Evolutionary conservation across 164 flowering plant species (phyloP).

Genomic region (Stephania cephalantha): DNA sequence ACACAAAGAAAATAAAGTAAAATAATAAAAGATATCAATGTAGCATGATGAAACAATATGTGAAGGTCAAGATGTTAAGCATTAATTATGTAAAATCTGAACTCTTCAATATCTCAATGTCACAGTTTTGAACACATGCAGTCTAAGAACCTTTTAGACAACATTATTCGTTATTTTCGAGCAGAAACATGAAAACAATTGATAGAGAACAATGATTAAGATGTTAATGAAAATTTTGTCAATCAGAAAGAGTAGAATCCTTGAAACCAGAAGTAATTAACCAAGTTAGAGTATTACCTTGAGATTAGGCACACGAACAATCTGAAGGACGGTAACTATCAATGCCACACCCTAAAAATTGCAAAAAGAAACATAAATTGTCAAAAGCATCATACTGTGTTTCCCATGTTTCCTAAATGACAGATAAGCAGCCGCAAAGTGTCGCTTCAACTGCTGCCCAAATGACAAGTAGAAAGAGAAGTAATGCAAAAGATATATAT

Average conservation of each 20-base stretch:
- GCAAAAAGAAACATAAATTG: slow-evolving; percentile 11
- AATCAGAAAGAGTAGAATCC: background rate
- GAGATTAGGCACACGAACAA: slow-evolving; percentile 90
- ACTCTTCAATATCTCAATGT: too few species aligned
- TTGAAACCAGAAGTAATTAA: slow-evolving; percentile 2
- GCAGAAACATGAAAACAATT: too few species aligned
- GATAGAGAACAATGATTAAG: background rate
- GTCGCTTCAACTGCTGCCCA: background rate
- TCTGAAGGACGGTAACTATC: slow-evolving; percentile 92
- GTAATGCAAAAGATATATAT: background rate
- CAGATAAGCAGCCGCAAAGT: background rate
- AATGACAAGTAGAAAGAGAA: background rate
- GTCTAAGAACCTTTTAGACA: too few species aligned
- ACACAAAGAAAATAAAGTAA: background rate
- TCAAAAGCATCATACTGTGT: background rate
- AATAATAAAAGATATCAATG: too few species aligned
- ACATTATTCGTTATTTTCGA: too few species aligned
- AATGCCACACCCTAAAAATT: slow-evolving; percentile 73
- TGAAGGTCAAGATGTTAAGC: too few species aligned
- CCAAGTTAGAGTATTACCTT: slow-evolving; percentile 48
- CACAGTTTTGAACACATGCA: too few species aligned
- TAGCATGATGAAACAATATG: too few species aligned
- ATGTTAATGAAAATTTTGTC: background rate
- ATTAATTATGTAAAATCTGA: too few species aligned
- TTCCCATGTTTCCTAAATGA: background rate